Evolutionary conservation across 1,139 yeast species (phyloP), one percentile per base, ranked within the genome.

Genomic region (Eremothecium gossypii): DNA sequence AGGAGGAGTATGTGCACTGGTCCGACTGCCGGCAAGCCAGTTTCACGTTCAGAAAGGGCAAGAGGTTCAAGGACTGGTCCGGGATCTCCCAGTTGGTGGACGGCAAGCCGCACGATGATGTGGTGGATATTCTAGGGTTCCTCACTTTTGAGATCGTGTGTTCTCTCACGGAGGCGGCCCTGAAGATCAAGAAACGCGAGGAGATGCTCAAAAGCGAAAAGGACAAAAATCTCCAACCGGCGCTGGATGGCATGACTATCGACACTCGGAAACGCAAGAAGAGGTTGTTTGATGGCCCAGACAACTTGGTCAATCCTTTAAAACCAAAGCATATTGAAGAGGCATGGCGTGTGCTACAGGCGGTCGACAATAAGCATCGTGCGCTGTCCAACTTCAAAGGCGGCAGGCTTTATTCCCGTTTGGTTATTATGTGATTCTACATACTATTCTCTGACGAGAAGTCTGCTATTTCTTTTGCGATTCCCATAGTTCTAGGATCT

Each of bases 1-100:
- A 81, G 54, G 96, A 91, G 57, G 98, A 91, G 60, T 91, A 91
- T 55, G 98, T 89, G 12, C 98, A 93, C 61, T 91, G 97, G 96
- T 83, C 95, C 10, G 99, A 91, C 60, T 91, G 98, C 65, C 76
- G 99, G 50, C 98, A 91, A 61, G 98, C 98, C 1, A 81, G 94
- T 44, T 93, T 91, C 60, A 93, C 98, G 0, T 91, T 87, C 57
- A 73, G 97, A 54, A 91, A 93, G 61, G 85, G 84, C 12, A 86
- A 89, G 60, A 70, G 96, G 56, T 91, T 91, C 59, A 74, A 94
- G 57, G 99, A 91, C 58, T 91, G 98, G 98, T 93, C 95, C 7
- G 95, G 93, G 13, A 77, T 91, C 40, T 67, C 86, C 0, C 83
- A 79, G 44, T 65, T 93, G 38, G 83, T 95, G 13, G 98, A 93